Evolutionary conservation across 305 asterid species (phyloP).

Genomic region (Solanum hybrid): DNA sequence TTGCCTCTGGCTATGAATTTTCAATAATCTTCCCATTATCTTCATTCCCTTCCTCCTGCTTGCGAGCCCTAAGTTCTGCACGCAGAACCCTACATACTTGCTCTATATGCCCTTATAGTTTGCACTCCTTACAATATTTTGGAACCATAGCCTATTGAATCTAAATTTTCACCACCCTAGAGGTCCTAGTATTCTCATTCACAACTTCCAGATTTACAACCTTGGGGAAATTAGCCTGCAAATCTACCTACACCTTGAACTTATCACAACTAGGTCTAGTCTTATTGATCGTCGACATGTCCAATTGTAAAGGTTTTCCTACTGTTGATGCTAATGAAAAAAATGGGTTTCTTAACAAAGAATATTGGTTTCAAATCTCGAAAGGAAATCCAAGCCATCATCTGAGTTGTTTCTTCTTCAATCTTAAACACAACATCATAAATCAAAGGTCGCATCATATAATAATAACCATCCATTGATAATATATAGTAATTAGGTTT

Average conservation of each 20-base stretch:
- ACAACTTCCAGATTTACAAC: too few species aligned
- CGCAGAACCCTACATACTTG: not conserved
- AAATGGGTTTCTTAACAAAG: not conserved
- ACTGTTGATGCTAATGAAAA: not conserved
- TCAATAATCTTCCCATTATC: not conserved
- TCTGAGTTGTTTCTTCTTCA: not conserved
- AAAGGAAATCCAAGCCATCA: too few species aligned
- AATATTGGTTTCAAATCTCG: not conserved
- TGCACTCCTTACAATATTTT: not conserved
- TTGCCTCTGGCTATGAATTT: not conserved
- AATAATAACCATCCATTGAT: not conserved
- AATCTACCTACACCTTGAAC: too few species aligned
- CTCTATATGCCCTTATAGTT: not conserved
- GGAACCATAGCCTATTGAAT: not conserved
- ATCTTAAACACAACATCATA: not conserved
- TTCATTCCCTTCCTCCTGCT: not conserved
- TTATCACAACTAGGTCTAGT: not conserved
- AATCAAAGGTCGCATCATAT: not conserved
- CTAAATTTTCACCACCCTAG: not conserved
- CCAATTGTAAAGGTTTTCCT: not conserved
- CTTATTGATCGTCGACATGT: not conserved
- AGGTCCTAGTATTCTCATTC: too few species aligned
- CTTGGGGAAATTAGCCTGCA: too few species aligned
- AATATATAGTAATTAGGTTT: not conserved
- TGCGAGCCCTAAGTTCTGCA: not conserved